Evolutionary conservation across 2,329 filamentous ascomycete genomes (phyloP).

Genomic region (Hysterium pulicare): DNA sequence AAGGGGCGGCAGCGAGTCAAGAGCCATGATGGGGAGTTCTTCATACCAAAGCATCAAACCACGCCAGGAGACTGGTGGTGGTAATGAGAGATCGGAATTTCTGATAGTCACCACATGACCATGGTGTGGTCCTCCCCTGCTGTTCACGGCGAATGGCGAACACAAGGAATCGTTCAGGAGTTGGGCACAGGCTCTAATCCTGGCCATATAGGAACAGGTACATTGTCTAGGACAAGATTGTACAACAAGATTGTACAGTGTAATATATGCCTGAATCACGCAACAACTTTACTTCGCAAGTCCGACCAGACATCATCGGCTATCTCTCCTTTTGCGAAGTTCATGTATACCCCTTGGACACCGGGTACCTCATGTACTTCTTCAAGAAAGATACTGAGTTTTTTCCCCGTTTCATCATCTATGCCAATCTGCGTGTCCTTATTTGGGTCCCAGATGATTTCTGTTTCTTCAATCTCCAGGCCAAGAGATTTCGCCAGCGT

Average conservation of each 20-base stretch:
- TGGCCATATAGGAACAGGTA: too few relatives aligned
- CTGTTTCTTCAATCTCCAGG: conserved; percentile 67
- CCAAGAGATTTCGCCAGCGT: conserved; percentile 60
- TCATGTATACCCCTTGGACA: conserved; percentile 77
- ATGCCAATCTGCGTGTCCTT: conserved; percentile 70
- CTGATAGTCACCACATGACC: too few relatives aligned
- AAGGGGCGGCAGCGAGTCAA: background rate
- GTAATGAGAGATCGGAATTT: too few relatives aligned
- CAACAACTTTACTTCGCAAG: conserved; percentile 33
- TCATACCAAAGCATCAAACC: too few relatives aligned
- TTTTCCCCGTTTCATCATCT: conserved; percentile 54
- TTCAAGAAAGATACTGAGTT: conserved; percentile 59
- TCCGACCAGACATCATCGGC: conserved; percentile 39
- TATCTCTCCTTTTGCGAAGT: conserved; percentile 48
- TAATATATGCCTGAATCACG: conserved; percentile 24
- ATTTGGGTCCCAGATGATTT: conserved; percentile 83
- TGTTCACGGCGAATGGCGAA: too few relatives aligned
- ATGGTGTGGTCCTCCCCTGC: too few relatives aligned
- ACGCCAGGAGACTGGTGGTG: too few relatives aligned
- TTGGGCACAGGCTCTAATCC: background rate
- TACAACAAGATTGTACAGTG: conserved; percentile 26
- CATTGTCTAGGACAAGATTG: conserved; percentile 5
- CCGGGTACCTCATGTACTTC: conserved; percentile 67
- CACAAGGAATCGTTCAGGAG: conserved; percentile 16
- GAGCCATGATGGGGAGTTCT: background rate